phyloP scores from a whole-genome alignment of 2,329 filamentous ascomycete genomes.

The Fusarium tuaranense region DNA sequence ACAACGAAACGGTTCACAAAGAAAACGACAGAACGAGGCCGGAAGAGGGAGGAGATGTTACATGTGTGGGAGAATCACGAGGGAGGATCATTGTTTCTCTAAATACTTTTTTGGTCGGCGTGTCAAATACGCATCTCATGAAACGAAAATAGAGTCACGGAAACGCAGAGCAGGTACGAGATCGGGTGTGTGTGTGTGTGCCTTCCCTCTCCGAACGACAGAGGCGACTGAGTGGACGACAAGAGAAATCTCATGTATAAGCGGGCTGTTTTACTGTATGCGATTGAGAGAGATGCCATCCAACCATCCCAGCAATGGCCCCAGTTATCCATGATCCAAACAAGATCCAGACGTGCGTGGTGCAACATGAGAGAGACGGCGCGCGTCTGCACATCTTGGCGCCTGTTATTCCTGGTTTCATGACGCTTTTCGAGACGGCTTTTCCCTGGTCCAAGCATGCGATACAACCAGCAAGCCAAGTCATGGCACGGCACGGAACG shows the following conservation, averaged over 20 bases:
- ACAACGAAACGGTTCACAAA: conserved; percentile 15
- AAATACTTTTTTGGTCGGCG: conserved; percentile 28
- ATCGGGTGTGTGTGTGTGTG: conserved; percentile 25
- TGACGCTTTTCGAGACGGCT: conserved; percentile 17
- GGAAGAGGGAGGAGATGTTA: conserved; percentile 15
- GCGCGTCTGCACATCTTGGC: conserved; percentile 30
- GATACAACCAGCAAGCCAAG: conserved; percentile 9
- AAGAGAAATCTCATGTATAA: conserved; percentile 7
- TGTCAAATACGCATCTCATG: conserved; percentile 7
- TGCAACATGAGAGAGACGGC: conserved; percentile 34
- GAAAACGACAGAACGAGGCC: conserved; percentile 4
- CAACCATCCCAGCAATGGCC: conserved; percentile 33
- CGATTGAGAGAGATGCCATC: conserved; percentile 5
- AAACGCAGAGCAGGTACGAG: conserved; percentile 17
- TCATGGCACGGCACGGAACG: conserved; percentile 6
- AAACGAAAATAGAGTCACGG: conserved; percentile 32
- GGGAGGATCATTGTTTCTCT: conserved; percentile 33
- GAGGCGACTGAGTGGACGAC: conserved; percentile 13
- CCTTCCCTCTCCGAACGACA: conserved; percentile 12
- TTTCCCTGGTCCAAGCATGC: conserved; percentile 15
- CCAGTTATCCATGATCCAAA: conserved; percentile 36
- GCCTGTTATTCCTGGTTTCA: conserved; percentile 33
- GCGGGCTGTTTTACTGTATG: background rate
- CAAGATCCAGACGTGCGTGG: conserved; percentile 40
- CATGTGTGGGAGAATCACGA: conserved; percentile 13